A percentile compares a stretch with the other conserved stretches of the same genome.
Conservation (phyloP, 1,284 basidiomycete genomes). For the Fomitopsis betulina region DNA sequence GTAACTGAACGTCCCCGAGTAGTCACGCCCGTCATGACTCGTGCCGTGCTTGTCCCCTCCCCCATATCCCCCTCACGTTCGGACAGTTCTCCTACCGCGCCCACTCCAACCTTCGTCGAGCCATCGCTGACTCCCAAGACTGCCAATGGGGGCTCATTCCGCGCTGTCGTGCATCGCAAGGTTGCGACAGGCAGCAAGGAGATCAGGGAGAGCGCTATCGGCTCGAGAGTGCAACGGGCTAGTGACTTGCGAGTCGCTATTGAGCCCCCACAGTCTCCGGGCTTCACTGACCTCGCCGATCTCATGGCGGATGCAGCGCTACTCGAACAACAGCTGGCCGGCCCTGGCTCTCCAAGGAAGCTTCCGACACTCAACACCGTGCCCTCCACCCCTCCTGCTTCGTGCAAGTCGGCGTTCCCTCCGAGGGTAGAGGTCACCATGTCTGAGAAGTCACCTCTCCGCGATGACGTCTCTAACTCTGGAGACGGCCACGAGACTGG, state of each 20-base stretch:
- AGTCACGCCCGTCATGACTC: conserved; percentile 15
- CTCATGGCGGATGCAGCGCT: conserved; percentile 24
- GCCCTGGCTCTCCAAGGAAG: conserved; percentile 17
- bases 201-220: neutral
- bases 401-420: neutral
- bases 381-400: neutral
- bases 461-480: conserved; percentile 17
- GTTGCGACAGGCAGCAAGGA: conserved; percentile 12
- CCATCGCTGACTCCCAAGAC: conserved; percentile 18
- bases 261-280: conserved; percentile 13
- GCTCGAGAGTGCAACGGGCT: conserved; percentile 2
- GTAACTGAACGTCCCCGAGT: conserved; percentile 16
- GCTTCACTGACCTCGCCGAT: conserved; percentile 24
- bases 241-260: neutral
- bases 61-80: neutral
- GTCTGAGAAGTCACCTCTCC: conserved; percentile 2
- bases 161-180: conserved; percentile 28
- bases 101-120: conserved; percentile 10
- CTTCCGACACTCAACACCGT: neutral
- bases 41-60: conserved; percentile 14
- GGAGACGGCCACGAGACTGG: conserved; percentile 7
- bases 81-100: conserved; percentile 1
- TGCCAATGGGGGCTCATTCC: conserved; percentile 19
- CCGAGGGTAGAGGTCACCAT: neutral
- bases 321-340: conserved; percentile 24